Conservation (phyloP, 2,329 filamentous ascomycete genomes). For the Xylaria sp. region DNA sequence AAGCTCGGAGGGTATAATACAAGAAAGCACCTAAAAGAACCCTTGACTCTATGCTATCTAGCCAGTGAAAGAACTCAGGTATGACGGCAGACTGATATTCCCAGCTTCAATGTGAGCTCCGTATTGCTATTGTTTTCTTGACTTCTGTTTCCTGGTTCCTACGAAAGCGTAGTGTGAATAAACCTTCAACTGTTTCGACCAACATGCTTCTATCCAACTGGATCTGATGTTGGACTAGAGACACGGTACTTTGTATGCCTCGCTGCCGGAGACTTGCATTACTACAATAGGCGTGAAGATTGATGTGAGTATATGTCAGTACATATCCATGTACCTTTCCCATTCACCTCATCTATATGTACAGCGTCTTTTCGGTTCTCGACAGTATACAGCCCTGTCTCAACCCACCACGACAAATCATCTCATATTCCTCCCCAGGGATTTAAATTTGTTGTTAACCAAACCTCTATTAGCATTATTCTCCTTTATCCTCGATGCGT, state of each 20-base stretch:
- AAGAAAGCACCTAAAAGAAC: constrained; percentile 31
- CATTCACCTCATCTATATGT: neutral
- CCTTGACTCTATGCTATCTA: neutral
- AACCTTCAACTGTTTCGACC: neutral
- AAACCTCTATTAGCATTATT: neutral
- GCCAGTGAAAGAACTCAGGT: neutral
- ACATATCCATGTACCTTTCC: neutral
- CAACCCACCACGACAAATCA: neutral
- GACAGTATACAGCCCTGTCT: neutral
- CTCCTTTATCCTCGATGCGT: neutral
- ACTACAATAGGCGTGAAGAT: no score
- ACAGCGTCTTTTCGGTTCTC: neutral
- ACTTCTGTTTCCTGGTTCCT: neutral
- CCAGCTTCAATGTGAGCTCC: neutral
- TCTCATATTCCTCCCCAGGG: neutral
- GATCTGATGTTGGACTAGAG: neutral
- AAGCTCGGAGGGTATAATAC: constrained; percentile 47
- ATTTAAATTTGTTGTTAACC: neutral
- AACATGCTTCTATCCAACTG: neutral
- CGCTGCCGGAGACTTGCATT: no score
- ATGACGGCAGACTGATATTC: neutral
- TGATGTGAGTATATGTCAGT: neutral
- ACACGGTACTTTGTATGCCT: neutral
- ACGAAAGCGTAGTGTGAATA: neutral
- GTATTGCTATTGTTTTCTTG: neutral